Conservation (phyloP, 2,329 filamentous ascomycete genomes). For the Nemania abortiva region DNA sequence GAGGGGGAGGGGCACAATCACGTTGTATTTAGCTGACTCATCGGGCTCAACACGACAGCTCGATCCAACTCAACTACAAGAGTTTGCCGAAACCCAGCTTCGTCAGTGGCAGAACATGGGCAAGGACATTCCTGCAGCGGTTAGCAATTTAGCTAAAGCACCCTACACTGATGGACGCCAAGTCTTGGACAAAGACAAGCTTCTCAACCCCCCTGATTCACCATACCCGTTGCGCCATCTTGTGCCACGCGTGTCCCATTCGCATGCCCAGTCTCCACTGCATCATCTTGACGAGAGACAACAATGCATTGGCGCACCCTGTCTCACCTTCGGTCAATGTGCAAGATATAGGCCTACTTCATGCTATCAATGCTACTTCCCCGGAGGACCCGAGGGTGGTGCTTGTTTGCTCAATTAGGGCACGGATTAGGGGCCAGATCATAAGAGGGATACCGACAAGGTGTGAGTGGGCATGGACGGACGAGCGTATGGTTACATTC, state of each 20-base stretch:
- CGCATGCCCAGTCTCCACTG: constrained; percentile 7
- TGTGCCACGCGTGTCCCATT: constrained; percentile 7
- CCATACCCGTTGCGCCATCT: constrained; percentile 17
- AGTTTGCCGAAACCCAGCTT: constrained; percentile 22
- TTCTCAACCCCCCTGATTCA: constrained; percentile 21
- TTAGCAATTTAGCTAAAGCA: constrained; percentile 23
- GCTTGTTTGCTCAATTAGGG: constrained; percentile 19
- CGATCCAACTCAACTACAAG: constrained; percentile 24
- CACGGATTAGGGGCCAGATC: constrained; percentile 1
- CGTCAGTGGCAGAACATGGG: constrained; percentile 22
- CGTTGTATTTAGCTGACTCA: constrained; percentile 16
- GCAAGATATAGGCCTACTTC: constrained; percentile 22
- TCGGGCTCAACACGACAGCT: constrained; percentile 17
- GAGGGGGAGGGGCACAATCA: neutral
- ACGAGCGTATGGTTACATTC: too few species aligned
- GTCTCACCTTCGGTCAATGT: constrained; percentile 25
- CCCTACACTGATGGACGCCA: constrained; percentile 23
- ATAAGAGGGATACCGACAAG: too few species aligned
- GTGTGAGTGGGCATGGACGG: too few species aligned
- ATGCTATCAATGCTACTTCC: constrained; percentile 26
- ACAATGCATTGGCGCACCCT: constrained; percentile 21
- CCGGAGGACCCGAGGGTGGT: constrained; percentile 19
- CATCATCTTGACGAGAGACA: constrained; percentile 19
- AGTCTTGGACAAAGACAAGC: constrained; percentile 21
- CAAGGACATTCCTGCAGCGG: constrained; percentile 17